Evolutionary conservation across 768 basidiomycete species (phyloP).

Genomic region (Leccinum arenicola): DNA sequence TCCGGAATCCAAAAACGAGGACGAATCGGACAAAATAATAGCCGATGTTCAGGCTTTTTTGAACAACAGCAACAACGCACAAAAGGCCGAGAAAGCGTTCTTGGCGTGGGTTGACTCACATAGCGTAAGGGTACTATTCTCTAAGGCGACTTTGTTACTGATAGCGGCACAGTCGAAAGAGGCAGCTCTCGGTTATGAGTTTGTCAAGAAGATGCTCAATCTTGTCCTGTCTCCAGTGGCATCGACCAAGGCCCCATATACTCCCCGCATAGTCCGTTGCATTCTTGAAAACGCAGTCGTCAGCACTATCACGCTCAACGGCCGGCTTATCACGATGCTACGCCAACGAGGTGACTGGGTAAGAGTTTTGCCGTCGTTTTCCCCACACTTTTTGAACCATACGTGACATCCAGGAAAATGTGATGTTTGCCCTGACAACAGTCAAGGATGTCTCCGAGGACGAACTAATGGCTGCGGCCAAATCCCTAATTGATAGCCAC

Average conservation of each 20-base stretch:
- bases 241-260: slow-evolving; percentile 41
- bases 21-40: slow-evolving; percentile 33
- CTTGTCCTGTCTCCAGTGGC: slow-evolving; percentile 44
- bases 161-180: slow-evolving; percentile 16
- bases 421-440: slow-evolving; percentile 48
- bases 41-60: slow-evolving; percentile 40
- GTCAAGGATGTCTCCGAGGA: slow-evolving; percentile 66
- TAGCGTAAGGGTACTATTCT: slow-evolving; percentile 15
- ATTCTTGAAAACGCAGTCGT: slow-evolving; percentile 58
- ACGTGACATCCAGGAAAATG: slow-evolving; percentile 27
- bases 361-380: slow-evolving; percentile 12
- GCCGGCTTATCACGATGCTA: slow-evolving; percentile 54
- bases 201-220: slow-evolving; percentile 60
- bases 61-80: slow-evolving; percentile 37
- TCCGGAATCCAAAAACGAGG: slow-evolving; percentile 15
- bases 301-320: slow-evolving; percentile 59
- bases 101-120: slow-evolving; percentile 54
- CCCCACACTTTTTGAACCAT: not conserved
- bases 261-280: slow-evolving; percentile 53
- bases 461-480: slow-evolving; percentile 56
- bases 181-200: slow-evolving; percentile 39
- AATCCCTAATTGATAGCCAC: slow-evolving; percentile 40
- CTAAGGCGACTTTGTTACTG: not conserved
- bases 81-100: slow-evolving; percentile 58
- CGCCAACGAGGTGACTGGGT: slow-evolving; percentile 68